A percentile compares a stretch with the other conserved stretches of the same genome.
These are phyloP conservation scores for Theobroma grandiflorum DNA, from an alignment of 441 rosid genomes.

Conservation along the genomic window DNA sequence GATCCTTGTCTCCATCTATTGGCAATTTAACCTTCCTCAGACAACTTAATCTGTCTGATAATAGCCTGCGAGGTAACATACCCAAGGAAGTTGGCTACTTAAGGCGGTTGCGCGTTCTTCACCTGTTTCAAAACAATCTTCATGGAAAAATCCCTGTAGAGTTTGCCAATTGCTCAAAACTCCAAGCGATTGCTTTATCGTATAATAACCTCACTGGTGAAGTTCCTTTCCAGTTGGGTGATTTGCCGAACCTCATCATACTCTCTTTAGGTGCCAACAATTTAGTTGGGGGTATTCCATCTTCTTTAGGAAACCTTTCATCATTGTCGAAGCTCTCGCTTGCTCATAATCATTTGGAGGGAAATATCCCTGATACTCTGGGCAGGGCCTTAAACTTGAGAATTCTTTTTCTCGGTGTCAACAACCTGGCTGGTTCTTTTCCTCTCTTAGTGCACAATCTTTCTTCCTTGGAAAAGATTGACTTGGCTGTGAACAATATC, in stretches of 20 bases:
- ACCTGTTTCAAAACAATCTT: background rate
- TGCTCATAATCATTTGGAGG: background rate
- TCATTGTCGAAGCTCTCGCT: background rate
- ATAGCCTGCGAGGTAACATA: background rate
- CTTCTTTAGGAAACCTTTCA: conserved; percentile 18
- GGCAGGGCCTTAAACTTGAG: background rate
- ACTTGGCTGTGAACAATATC: background rate
- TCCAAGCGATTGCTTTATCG: background rate
- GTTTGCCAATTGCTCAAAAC: conserved; percentile 1
- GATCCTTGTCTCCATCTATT: background rate
- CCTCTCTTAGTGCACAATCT: too few relatives aligned
- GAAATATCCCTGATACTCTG: background rate
- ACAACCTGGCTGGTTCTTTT: background rate
- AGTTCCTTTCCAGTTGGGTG: conserved; percentile 10
- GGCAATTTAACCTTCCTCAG: conserved; percentile 26
- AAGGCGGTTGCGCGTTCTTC: background rate
- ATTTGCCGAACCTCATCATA: background rate
- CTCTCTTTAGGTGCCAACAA: background rate
- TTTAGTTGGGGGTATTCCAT: conserved; percentile 26
- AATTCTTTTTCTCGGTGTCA: accelerated
- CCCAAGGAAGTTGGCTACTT: conserved; percentile 18
- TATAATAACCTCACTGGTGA: conserved; percentile 14
- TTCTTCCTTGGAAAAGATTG: background rate
- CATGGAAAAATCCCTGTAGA: background rate
- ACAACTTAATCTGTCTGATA: background rate